Base-by-base conservation (phyloP, 2,329 filamentous ascomycete genomes). In the Colletotrichum eleusines region DNA sequence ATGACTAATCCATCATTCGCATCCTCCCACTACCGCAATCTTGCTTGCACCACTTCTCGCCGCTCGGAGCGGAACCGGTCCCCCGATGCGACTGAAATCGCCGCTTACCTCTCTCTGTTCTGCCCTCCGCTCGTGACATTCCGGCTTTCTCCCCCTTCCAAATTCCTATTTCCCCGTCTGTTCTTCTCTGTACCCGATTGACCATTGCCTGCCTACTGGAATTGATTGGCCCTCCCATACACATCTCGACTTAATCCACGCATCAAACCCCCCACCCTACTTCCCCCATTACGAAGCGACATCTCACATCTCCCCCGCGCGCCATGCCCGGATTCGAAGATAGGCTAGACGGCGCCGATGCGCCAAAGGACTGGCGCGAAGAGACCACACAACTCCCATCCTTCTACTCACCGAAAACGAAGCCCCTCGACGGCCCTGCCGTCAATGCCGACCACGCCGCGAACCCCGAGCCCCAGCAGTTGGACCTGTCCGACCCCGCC, bases 391-490 rank as follows among this genome's bases (percentile, higher is more conserved):
- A 81, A 58, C 80, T 85, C 44, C 84, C 84, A 2, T 84, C 84
- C 12, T 85, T 85, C 74, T 85, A 85, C 74, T 85, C 84, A 4
- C 84, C 84, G 6, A 80, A 76, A 59, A 80, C 82, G 9, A 69
- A 77, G 5, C 74, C 77, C 20, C 65, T 75, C 67, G 78, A 79
- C 35, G 71, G 71, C 20, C 46, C 62, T 1, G 60, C 76, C 66
- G 63, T 73, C 76, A 31, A 71, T n/a, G 20, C 26, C 31, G 74
- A 46, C 71, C 63, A 57, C 66, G 75, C 26, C 61, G 33, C 57
- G 62, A 63, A 61, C 58, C 61, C 40, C 65, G 69, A 55, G 60
- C 61, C 66, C 63, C 65, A 72, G 55, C 53, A 72, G 31, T 69
- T 63, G 54, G 68, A 51, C 69, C 72, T 68, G 65, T 74, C 71